Evolutionary conservation across 495 filamentous ascomycete genomes (phyloP), one percentile per base, ranked within the genome.

Genomic region (Annulohypoxylon moriforme): DNA sequence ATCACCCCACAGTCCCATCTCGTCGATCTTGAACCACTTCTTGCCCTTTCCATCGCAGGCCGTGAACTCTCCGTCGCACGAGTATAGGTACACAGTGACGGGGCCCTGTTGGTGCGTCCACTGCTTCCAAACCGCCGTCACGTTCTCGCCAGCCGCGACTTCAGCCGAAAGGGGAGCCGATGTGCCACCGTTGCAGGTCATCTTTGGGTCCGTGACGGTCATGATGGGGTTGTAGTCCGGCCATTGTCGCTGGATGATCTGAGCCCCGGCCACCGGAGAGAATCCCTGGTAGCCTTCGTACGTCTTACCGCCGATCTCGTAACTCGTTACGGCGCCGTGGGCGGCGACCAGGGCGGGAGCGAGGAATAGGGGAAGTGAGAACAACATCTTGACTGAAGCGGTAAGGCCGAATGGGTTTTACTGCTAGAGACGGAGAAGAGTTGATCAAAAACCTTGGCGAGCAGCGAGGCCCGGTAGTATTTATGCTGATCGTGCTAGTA

Each of bases 11-110:
- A 87, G 81, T 36, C 85, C 85, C 67, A 79, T 78, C 75, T 88
- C 81, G 71, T 89, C 87, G 63, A 89, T 89, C 82, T 89, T 89
- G 80, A 88, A 89, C 87, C 87, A 89, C 53, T 79, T 77, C 27
- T 77, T 76, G 22, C 77, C 75, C 24, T 78, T 81, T 16, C 85
- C 81, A 64, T 86, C 80, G 74, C 82, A 85, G 44, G 79, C 75
- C 5, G 60, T 71, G 72, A 87, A 87, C 22, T 76, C 78, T 47
- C 77, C 79, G n/a, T 80, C 71, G 73, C 87, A 88, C 58, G 80
- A 77, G 75, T 85, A 85, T 73, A 89, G 73, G 81, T 85, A 89
- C 8, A 85, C 86, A 71, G 87, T 78, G 59, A 89, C 82, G 10
- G 86, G 86, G 10, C 87, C 87, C 71, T 87, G 85, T 56, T 78